These are phyloP conservation scores for Begonia masoniana DNA, from an alignment of 306 rosid genomes.

Conservation along the genomic window DNA sequence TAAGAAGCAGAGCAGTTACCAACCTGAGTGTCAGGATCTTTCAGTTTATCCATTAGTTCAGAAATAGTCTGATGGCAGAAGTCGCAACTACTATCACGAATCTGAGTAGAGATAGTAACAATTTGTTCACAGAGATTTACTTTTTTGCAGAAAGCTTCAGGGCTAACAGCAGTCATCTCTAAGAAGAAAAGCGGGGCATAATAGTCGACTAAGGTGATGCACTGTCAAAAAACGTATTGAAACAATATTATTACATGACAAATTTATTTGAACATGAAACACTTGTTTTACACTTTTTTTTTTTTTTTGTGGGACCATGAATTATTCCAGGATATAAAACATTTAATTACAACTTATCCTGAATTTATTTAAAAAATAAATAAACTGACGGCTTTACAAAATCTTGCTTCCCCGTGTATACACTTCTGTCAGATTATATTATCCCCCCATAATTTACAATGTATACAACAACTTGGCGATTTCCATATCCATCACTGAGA, in stretches of 20 bases:
- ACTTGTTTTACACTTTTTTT: not conserved
- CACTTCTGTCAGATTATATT: too few species aligned
- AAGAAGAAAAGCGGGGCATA: constrained; percentile 66
- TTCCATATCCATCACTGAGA: too few species aligned
- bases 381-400: too few species aligned
- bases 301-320: not conserved
- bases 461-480: too few species aligned
- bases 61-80: constrained; percentile 51
- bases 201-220: constrained; percentile 53
- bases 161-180: constrained; percentile 34
- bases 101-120: constrained; percentile 23
- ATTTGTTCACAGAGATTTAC: constrained; percentile 48
- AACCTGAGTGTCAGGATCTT: constrained; percentile 68
- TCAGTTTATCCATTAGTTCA: constrained; percentile 36
- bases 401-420: too few species aligned
- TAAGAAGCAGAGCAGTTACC: not conserved
- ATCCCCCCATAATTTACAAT: too few species aligned
- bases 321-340: not conserved
- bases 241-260: not conserved
- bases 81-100: constrained; percentile 47
- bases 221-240: constrained; percentile 20
- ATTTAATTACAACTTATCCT: too few species aligned
- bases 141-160: constrained; percentile 48
- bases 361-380: too few species aligned
- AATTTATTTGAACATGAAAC: not conserved